Percentiles rank a stretch among this genome's conserved stretches.
phyloP scores from a whole-genome alignment of 805 yeast genomes.

The Kodamaea neixiangensis region DNA sequence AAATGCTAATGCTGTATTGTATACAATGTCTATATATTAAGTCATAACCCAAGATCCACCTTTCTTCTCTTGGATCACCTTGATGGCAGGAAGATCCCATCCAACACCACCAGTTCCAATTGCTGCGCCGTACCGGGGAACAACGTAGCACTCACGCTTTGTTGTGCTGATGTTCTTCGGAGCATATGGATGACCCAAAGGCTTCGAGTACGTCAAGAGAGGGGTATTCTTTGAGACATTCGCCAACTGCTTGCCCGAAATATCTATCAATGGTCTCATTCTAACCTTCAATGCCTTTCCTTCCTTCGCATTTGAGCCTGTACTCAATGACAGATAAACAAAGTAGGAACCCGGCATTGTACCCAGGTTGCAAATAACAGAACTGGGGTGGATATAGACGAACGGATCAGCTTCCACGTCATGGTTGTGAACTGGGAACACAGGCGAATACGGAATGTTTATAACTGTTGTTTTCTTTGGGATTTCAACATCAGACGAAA shows the following conservation, averaged over 20 bases:
- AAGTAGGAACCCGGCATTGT: conserved; percentile 77
- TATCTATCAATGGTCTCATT: conserved; percentile 75
- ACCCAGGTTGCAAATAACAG: conserved; percentile 62
- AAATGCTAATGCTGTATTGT: neutral
- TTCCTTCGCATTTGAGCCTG: conserved; percentile 48
- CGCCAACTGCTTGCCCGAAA: conserved; percentile 72
- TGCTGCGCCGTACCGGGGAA: conserved; percentile 86
- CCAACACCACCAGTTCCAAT: conserved; percentile 84
- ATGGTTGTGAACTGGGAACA: conserved; percentile 47
- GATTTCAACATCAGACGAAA: conserved; percentile 61
- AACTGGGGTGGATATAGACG: conserved; percentile 80
- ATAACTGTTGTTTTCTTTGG: conserved; percentile 59
- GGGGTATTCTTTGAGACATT: conserved; percentile 75
- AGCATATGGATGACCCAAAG: conserved; percentile 86
- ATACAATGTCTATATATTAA: neutral
- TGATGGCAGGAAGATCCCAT: conserved; percentile 83
- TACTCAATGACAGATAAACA: conserved; percentile 68
- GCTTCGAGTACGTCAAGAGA: conserved; percentile 82
- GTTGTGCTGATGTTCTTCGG: conserved; percentile 67
- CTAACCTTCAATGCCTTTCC: conserved; percentile 50
- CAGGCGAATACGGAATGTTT: conserved; percentile 65
- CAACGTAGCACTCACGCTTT: conserved; percentile 83
- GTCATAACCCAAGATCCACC: conserved; percentile 66
- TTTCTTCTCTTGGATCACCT: conserved; percentile 69
- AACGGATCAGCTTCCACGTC: conserved; percentile 45